Evolutionary conservation across 768 basidiomycete species (phyloP).

Genomic region (Leccinum boreale): DNA sequence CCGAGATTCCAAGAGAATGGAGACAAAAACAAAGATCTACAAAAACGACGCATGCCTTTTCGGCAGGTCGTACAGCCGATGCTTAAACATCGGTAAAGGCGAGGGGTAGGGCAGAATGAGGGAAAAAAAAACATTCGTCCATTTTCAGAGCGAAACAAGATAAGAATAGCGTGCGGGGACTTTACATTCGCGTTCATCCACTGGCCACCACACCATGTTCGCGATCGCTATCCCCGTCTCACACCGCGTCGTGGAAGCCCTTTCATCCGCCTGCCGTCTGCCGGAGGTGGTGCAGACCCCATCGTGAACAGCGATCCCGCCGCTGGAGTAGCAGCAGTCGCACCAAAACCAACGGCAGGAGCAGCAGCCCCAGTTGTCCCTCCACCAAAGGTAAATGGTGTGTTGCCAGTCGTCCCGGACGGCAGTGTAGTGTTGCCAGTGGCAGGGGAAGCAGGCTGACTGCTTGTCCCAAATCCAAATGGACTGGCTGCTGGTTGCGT

Average conservation of each 20-base stretch:
- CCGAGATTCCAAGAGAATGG: slow-evolving; percentile 13
- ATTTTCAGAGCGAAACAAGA: slow-evolving; percentile 11
- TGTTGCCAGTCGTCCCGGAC: slow-evolving; percentile 24
- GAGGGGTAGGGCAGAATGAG: slow-evolving; percentile 20
- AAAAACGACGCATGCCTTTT: slow-evolving; percentile 5
- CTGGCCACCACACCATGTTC: slow-evolving; percentile 9
- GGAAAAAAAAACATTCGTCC: slow-evolving; percentile 7
- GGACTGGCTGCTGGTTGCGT: slow-evolving; percentile 32
- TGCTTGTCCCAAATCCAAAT: slow-evolving; percentile 50
- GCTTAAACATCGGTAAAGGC: slow-evolving; percentile 24
- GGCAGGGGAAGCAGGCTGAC: slow-evolving; percentile 60
- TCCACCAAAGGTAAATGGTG: slow-evolving; percentile 38
- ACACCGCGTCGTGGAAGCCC: slow-evolving; percentile 48
- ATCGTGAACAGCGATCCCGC: slow-evolving; percentile 52
- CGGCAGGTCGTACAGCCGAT: slow-evolving; percentile 13
- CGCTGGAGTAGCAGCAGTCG: slow-evolving; percentile 30
- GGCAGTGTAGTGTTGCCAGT: slow-evolving; percentile 34
- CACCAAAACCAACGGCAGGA: slow-evolving; percentile 40
- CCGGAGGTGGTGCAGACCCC: slow-evolving; percentile 48
- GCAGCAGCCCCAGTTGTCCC: slow-evolving; percentile 32
- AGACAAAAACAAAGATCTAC: slow-evolving; percentile 8
- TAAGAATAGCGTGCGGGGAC: slow-evolving; percentile 1
- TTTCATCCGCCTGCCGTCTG: slow-evolving; percentile 46
- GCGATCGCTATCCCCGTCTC: slow-evolving; percentile 21
- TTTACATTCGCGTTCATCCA: slow-evolving; percentile 9